A percentile compares a stretch with the other conserved stretches of the same genome.
Conservation (phyloP, 352 stramenopile species). For the Pythium folliculosum region DNA sequence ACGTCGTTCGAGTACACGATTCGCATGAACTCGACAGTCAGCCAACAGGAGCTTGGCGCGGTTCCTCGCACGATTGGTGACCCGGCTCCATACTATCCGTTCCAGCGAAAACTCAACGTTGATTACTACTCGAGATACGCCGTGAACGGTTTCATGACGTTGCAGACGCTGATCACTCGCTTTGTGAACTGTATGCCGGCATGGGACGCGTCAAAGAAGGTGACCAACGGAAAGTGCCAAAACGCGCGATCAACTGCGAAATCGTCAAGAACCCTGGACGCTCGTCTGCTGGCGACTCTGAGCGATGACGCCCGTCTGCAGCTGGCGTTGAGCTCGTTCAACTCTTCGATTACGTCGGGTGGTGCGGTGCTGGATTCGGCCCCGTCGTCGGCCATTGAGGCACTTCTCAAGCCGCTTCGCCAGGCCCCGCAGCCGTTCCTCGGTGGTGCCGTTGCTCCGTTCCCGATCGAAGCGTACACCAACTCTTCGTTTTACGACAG, state of each 20-base stretch:
- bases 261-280: conserved; percentile 33
- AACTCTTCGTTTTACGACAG: conserved; percentile 73
- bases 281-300: conserved; percentile 38
- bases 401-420: conserved; percentile 48
- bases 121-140: conserved; percentile 54
- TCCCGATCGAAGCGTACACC: conserved; percentile 56
- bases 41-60: conserved; percentile 2
- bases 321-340: conserved; percentile 22
- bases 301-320: conserved; percentile 48
- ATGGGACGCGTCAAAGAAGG: conserved; percentile 43
- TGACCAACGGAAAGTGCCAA: conserved; percentile 48
- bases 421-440: conserved; percentile 62
- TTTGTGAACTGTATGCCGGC: conserved; percentile 60
- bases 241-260: conserved; percentile 35
- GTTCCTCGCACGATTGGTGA: conserved; percentile 38
- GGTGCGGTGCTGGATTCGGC: background rate
- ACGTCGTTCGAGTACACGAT: conserved; percentile 56
- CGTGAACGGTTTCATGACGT: conserved; percentile 54
- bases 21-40: conserved; percentile 51
- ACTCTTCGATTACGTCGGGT: background rate
- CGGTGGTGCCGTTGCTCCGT: conserved; percentile 44
- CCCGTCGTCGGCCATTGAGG: conserved; percentile 27
- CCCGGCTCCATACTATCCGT: conserved; percentile 30
- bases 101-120: conserved; percentile 37
- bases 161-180: conserved; percentile 61